A percentile compares a stretch with the other conserved stretches of the same genome.
These are phyloP conservation scores for Austroboletus niveus DNA, from an alignment of 1,284 basidiomycete species.

Conservation along the genomic window DNA sequence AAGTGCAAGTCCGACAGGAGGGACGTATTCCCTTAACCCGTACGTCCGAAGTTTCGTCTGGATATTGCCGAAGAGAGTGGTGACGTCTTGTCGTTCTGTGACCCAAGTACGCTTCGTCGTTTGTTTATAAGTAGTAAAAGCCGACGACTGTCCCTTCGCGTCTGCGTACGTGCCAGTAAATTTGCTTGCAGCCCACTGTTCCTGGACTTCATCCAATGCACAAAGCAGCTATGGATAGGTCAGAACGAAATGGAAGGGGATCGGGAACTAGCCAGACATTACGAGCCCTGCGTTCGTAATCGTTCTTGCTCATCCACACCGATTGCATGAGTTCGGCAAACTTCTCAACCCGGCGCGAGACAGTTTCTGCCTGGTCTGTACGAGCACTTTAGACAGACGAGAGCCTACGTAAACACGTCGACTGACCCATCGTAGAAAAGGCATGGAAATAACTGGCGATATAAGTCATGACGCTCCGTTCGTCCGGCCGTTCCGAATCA, in stretches of 20 bases:
- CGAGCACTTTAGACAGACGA: neutral
- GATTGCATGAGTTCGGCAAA: conserved; percentile 95
- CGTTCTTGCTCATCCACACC: conserved; percentile 82
- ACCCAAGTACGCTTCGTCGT: conserved; percentile 87
- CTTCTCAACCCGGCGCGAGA: conserved; percentile 90
- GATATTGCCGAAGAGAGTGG: conserved; percentile 89
- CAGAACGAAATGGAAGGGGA: conserved; percentile 5
- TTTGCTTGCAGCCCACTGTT: conserved; percentile 59
- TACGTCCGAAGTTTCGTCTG: conserved; percentile 95
- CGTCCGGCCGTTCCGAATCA: conserved; percentile 85
- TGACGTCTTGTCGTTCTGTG: conserved; percentile 85
- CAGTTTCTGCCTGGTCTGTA: conserved; percentile 91
- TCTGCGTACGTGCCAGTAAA: conserved; percentile 79
- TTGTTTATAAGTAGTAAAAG: conserved; percentile 83
- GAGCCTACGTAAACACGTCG: neutral
- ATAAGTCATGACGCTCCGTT: conserved; percentile 95
- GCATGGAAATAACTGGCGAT: conserved; percentile 98
- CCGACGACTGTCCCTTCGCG: conserved; percentile 73
- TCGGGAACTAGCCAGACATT: conserved; percentile 45
- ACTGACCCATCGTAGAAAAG: conserved; percentile 91
- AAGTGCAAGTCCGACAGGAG: conserved; percentile 68
- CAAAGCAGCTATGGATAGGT: conserved; percentile 53
- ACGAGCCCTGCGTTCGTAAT: conserved; percentile 89
- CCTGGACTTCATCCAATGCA: conserved; percentile 61
- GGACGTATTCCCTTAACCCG: conserved; percentile 79